phyloP scores from a whole-genome alignment of 1,284 basidiomycete genomes.

The Cronartium quercuum region DNA sequence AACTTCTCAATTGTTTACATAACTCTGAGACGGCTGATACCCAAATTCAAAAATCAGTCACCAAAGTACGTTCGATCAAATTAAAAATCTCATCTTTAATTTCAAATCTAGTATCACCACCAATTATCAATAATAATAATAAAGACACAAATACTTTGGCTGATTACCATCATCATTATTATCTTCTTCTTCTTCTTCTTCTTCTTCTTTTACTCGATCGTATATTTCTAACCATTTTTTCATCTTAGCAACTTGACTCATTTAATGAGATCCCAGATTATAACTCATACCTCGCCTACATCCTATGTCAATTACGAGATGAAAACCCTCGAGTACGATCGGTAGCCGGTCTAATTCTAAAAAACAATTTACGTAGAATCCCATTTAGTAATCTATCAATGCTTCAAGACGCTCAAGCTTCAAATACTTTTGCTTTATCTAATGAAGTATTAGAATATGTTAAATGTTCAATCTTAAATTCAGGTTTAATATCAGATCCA shows the following conservation, averaged over 20 bases:
- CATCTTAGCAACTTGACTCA: constrained; percentile 69
- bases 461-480: constrained; percentile 70
- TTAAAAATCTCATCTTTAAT: neutral
- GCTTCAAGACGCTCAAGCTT: constrained; percentile 41
- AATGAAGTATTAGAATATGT: constrained; percentile 70
- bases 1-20: constrained; percentile 76
- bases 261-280: constrained; percentile 88
- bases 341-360: constrained; percentile 92
- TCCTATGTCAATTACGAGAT: constrained; percentile 69
- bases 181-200: constrained; percentile 41
- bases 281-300: constrained; percentile 91
- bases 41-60: constrained; percentile 65
- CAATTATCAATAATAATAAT: neutral
- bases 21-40: constrained; percentile 66
- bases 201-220: constrained; percentile 19
- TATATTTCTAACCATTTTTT: neutral
- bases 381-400: constrained; percentile 49
- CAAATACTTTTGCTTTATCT: constrained; percentile 49
- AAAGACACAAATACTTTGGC: too few relatives aligned
- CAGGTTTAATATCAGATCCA: constrained; percentile 62
- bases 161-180: constrained; percentile 12
- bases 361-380: constrained; percentile 65
- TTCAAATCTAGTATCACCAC: neutral
- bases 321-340: constrained; percentile 87
- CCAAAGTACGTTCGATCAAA: constrained; percentile 55